Conservation (phyloP, 495 filamentous ascomycete genomes). For the Penicillium diatomitis region DNA sequence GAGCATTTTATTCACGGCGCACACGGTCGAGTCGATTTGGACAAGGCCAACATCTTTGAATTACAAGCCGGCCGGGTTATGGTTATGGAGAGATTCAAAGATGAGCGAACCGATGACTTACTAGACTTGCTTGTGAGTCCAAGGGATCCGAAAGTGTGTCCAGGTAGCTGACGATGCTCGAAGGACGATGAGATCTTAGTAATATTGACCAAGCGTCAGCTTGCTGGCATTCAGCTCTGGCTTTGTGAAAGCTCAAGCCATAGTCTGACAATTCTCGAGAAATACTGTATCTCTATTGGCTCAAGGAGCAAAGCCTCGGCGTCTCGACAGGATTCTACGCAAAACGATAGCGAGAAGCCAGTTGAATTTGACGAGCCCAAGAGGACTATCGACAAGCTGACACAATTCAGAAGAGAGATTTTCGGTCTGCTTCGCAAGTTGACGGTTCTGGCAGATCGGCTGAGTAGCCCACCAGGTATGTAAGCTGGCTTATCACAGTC, state of each 20-base stretch:
- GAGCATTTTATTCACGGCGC: conserved; percentile 17
- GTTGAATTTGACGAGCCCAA: neutral
- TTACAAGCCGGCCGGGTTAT: neutral
- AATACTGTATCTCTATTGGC: conserved; percentile 3
- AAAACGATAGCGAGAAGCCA: neutral
- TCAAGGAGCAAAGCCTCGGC: neutral
- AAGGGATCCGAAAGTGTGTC: no score
- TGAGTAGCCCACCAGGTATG: no score
- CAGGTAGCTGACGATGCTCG: neutral
- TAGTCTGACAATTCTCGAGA: conserved; percentile 1
- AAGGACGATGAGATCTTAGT: conserved; percentile 3
- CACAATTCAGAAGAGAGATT: neutral
- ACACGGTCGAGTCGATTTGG: neutral
- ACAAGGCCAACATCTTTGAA: neutral
- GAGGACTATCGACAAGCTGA: neutral
- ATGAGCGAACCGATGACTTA: neutral
- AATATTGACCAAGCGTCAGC: neutral
- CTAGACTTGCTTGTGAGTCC: conserved; percentile 1
- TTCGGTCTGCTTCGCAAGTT: neutral
- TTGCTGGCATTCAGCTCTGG: no score
- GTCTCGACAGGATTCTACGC: neutral
- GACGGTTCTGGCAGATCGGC: neutral
- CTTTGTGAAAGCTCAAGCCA: neutral
- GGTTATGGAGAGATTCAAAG: conserved; percentile 2
- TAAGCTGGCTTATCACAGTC: no score